Base-by-base conservation (phyloP, 331 rosid species). In the Acacia pycnantha region DNA sequence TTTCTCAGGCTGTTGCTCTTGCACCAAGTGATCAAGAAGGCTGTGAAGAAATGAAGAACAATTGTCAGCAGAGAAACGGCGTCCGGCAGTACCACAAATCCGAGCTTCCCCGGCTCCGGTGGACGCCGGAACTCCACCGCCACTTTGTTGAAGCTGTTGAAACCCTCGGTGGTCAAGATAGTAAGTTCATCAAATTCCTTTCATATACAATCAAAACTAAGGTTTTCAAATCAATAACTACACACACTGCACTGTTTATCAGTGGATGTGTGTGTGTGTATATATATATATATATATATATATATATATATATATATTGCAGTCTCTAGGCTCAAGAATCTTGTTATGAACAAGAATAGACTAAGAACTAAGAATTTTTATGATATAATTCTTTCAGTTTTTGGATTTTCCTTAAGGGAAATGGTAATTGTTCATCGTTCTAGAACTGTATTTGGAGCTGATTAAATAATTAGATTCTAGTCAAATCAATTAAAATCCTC, bases 71-170 rank as follows among this genome's bases (percentile, higher is more conserved):
- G 78, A 89, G 80, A 86, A 84, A 21, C 12, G 82, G 83, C 27
- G 91, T 81, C 31, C 76, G 97, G 70, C 79, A 83, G 29, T 93
- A 93, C 85, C 85, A 86, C 50, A 93, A 93, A 86, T 91, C 96
- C 1, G 90, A 93, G 15, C 82, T 78, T 29, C 96, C 97, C 44
- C 89, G 97, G 16, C 80, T 93, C 48, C 82, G 94, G 35, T 91
- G 97, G 97, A 88, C 94, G 7, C 84, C 90, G 10, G 90, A 91
- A 27, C 97, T 93, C 79, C 97, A 93, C 59, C 75, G 83, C 12
- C 86, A 69, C 85, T 93, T 93, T 35, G 85, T 91, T 81, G 86
- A 90, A 46, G 82, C 86, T 15, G 96, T 93, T 64, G 77, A 88
- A 84, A 47, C 82, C 76, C 88, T 91, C 0, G 97, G 97, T 11